These are phyloP conservation scores for Sphagnum tenellum DNA, from an alignment of 225 moss, liverwort and hornwort species.

Conservation along the genomic window DNA sequence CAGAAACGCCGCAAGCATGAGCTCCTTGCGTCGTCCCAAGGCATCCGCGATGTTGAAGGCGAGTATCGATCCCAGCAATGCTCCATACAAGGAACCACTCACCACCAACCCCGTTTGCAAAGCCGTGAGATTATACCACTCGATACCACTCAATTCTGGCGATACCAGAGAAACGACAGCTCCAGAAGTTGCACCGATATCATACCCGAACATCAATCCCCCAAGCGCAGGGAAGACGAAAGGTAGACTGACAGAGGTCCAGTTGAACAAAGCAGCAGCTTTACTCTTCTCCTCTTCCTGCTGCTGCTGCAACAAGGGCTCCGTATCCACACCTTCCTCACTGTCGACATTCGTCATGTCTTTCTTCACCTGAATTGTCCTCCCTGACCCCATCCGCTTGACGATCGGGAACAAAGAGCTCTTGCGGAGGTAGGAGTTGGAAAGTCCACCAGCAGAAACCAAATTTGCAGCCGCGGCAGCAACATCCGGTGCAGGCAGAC, in stretches of 20 bases:
- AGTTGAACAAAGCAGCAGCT: slow-evolving; percentile 8
- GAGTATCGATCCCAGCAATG: slow-evolving; percentile 66
- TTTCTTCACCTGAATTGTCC: too few relatives aligned
- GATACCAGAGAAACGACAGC: slow-evolving; percentile 63
- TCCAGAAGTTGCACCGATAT: slow-evolving; percentile 90
- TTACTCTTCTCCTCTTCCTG: too few relatives aligned
- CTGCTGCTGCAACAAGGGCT: too few relatives aligned
- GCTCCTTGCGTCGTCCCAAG: slow-evolving; percentile 77
- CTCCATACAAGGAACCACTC: slow-evolving; percentile 93
- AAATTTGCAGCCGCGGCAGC: too few relatives aligned
- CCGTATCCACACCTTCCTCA: too few relatives aligned
- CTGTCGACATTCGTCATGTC: too few relatives aligned
- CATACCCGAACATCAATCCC: slow-evolving; percentile 87
- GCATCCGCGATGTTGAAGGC: slow-evolving; percentile 81
- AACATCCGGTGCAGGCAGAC: too few relatives aligned
- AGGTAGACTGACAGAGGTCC: slow-evolving; percentile 48
- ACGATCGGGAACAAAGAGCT: too few relatives aligned
- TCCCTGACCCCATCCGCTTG: too few relatives aligned
- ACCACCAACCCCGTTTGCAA: slow-evolving; percentile 81
- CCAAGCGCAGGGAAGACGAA: slow-evolving; percentile 94
- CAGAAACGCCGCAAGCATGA: slow-evolving; percentile 42
- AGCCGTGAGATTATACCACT: slow-evolving; percentile 62
- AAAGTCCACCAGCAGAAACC: too few relatives aligned
- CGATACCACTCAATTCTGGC: slow-evolving; percentile 60
- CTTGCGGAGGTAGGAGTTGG: too few relatives aligned